Percentiles rank a stretch among this genome's conserved stretches.
Evolutionary conservation across 176 grass and related monocot species (phyloP).

Genomic region (Aegilops umbellulata): DNA sequence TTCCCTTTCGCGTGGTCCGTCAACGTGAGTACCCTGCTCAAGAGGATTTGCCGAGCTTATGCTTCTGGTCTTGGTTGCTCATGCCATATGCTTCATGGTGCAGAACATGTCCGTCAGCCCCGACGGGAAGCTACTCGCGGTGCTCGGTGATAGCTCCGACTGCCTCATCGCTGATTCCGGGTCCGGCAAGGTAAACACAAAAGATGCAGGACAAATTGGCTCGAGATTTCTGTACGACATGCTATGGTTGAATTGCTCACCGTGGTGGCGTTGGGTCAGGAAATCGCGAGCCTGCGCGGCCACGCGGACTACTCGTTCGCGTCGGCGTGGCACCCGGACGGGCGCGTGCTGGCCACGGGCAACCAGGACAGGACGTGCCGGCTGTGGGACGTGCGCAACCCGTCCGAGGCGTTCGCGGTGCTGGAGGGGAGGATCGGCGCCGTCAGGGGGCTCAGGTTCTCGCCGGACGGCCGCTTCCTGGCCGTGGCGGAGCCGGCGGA

Average conservation of each 20-base stretch:
- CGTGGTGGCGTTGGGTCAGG: background rate
- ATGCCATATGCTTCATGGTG: background rate
- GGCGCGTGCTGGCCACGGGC: conserved; percentile 53
- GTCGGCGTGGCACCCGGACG: conserved; percentile 70
- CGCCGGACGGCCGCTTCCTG: conserved; percentile 65
- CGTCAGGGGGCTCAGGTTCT: conserved; percentile 65
- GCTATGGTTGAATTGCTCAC: too few species aligned
- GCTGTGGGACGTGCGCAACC: conserved; percentile 68
- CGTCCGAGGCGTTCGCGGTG: conserved; percentile 40
- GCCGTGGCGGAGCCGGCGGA: conserved; percentile 71
- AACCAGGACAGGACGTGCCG: conserved; percentile 79
- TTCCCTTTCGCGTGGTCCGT: conserved; percentile 70
- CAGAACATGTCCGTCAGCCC: conserved; percentile 64
- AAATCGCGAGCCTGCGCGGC: conserved; percentile 38
- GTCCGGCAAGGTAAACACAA: conserved; percentile 58
- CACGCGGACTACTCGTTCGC: conserved; percentile 87
- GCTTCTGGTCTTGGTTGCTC: background rate
- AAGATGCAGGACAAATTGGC: background rate
- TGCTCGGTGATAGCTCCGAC: conserved; percentile 69
- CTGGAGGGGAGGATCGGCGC: conserved; percentile 69
- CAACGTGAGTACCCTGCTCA: conserved; percentile 75
- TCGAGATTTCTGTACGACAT: background rate
- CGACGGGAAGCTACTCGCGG: conserved; percentile 73
- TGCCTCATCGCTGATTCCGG: conserved; percentile 59
- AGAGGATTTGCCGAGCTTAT: too few species aligned